Conservation (phyloP, 306 rosid species). For the Glycine tomentella region DNA sequence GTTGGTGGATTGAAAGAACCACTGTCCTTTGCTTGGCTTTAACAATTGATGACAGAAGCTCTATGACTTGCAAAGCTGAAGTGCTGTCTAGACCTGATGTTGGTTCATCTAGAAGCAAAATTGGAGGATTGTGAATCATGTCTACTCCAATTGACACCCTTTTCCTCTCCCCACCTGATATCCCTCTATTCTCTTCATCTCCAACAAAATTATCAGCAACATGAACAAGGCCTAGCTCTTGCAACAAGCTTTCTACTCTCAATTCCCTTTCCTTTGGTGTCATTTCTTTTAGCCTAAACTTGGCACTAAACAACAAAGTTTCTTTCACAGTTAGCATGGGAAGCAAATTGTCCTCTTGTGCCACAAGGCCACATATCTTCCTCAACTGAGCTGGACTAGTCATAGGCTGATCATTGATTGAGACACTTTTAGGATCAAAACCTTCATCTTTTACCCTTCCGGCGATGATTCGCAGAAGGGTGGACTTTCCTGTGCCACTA, state of each 20-base stretch:
- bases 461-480: conserved; percentile 69
- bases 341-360: conserved; percentile 86
- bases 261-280: conserved; percentile 58
- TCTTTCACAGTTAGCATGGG: conserved; percentile 91
- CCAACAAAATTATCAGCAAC: conserved; percentile 80
- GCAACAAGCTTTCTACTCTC: conserved; percentile 72
- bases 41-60: conserved; percentile 73
- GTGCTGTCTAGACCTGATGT: conserved; percentile 83
- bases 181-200: conserved; percentile 85
- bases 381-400: conserved; percentile 67
- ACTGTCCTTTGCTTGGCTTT: conserved; percentile 69
- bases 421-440: conserved; percentile 62
- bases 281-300: conserved; percentile 71
- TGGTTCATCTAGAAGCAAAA: conserved; percentile 86
- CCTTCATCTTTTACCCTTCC: conserved; percentile 64
- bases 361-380: conserved; percentile 79
- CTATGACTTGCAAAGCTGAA: conserved; percentile 68
- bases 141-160: conserved; percentile 91
- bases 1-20: conserved; percentile 88
- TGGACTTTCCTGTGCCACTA: conserved; percentile 93
- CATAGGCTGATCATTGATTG: conserved; percentile 63
- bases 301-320: conserved; percentile 76
- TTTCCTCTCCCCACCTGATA: conserved; percentile 88
- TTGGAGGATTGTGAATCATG: conserved; percentile 80
- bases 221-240: conserved; percentile 80